phyloP scores from a whole-genome alignment of 805 yeast genomes.

The Saturnispora dispora region DNA sequence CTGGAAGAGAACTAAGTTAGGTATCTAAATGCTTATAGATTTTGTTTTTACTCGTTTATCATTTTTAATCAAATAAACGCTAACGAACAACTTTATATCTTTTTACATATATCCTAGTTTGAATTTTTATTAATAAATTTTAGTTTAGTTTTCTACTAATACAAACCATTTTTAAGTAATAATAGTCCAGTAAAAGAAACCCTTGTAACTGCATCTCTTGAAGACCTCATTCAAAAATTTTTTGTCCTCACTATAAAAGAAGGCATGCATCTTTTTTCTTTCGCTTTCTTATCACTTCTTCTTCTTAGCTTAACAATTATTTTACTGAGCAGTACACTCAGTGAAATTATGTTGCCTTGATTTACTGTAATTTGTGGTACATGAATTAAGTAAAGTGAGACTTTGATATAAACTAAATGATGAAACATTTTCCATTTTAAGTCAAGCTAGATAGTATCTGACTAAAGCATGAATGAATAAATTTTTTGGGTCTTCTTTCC shows the following conservation, averaged over 20 bases:
- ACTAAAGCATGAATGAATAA: conserved; percentile 27
- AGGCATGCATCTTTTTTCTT: not conserved
- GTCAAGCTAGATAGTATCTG: conserved; percentile 40
- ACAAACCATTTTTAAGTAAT: not conserved
- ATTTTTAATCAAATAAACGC: not conserved
- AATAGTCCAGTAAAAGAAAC: not conserved
- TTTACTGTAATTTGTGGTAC: not conserved
- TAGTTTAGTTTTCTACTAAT: not conserved
- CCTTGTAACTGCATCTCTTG: not conserved
- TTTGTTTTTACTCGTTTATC: not conserved
- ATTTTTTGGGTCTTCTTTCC: conserved; percentile 32
- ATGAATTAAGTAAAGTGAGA: not conserved
- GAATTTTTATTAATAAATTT: not conserved
- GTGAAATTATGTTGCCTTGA: too few species aligned
- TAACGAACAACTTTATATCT: not conserved
- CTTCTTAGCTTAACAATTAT: not conserved
- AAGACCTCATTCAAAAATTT: not conserved
- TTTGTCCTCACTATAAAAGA: not conserved
- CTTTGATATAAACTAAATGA: conserved; percentile 17
- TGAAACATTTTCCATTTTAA: conserved; percentile 26
- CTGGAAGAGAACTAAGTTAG: conserved; percentile 99
- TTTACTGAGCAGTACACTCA: too few species aligned
- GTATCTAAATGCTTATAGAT: conserved; percentile 52
- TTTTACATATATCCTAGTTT: conserved; percentile 1
- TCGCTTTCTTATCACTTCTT: not conserved